Conservation (phyloP, 495 filamentous ascomycete species). For the Daldinia childiae region DNA sequence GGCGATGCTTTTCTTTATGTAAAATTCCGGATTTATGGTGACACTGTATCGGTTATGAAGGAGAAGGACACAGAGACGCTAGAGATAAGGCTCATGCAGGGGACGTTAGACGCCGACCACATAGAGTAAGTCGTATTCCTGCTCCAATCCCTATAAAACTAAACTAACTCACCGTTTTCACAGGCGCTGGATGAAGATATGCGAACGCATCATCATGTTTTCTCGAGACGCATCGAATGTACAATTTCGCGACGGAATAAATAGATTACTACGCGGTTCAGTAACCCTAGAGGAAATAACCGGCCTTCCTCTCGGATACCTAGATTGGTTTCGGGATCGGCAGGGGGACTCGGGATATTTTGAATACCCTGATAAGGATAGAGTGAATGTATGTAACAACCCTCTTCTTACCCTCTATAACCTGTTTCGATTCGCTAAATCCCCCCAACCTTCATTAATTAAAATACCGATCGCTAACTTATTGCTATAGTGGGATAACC, state of each 20-base stretch:
- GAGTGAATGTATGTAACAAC: conserved; percentile 1
- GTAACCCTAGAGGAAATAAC: neutral
- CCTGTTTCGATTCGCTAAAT: neutral
- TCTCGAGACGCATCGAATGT: conserved; percentile 13
- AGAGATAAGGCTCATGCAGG: conserved; percentile 39
- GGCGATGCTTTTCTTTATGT: neutral
- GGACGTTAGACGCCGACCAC: conserved; percentile 38
- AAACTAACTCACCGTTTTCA: neutral
- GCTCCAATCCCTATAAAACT: neutral
- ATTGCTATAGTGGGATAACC: conserved; percentile 14
- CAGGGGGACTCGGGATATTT: neutral
- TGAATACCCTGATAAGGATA: conserved; percentile 27
- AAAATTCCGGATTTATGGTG: conserved; percentile 1
- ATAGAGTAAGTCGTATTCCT: conserved; percentile 16
- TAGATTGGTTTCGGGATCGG: conserved; percentile 5
- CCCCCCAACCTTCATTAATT: neutral
- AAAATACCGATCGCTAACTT: neutral
- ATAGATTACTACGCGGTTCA: neutral
- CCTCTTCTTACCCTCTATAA: neutral
- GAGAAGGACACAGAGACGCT: conserved; percentile 11
- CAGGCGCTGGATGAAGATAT: conserved; percentile 31
- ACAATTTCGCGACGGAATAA: conserved; percentile 11
- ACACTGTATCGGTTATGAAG: neutral
- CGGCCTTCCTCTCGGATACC: neutral
- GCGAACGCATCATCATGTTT: conserved; percentile 27